phyloP scores from a whole-genome alignment of 495 filamentous ascomycete species.

The Annulohypoxylon moriforme region DNA sequence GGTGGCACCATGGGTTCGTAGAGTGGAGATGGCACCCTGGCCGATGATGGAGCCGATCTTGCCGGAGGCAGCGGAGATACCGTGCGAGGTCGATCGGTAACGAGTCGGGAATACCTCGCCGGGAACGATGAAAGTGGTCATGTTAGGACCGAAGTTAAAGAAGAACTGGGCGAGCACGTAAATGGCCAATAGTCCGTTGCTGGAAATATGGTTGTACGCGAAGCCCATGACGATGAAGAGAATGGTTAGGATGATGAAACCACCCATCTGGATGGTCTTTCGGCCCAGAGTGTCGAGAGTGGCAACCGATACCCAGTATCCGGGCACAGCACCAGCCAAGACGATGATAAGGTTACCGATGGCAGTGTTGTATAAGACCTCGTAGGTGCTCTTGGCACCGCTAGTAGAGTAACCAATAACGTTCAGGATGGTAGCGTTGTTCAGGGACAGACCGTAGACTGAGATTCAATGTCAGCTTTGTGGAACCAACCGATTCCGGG shows the following conservation, averaged over 20 bases:
- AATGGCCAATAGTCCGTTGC: slow-evolving; percentile 75
- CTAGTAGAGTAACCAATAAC: slow-evolving; percentile 74
- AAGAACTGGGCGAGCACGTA: slow-evolving; percentile 73
- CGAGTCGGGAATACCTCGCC: slow-evolving; percentile 91
- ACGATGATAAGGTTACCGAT: slow-evolving; percentile 80
- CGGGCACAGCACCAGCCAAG: slow-evolving; percentile 79
- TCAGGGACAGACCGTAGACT: slow-evolving; percentile 79
- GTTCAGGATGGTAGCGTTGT: slow-evolving; percentile 74
- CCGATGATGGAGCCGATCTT: slow-evolving; percentile 83
- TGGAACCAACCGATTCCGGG: neutral
- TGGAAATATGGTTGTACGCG: slow-evolving; percentile 67
- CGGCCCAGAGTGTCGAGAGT: slow-evolving; percentile 78
- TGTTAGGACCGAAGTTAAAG: slow-evolving; percentile 90
- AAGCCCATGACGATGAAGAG: slow-evolving; percentile 83
- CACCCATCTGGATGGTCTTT: slow-evolving; percentile 81
- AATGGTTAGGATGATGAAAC: slow-evolving; percentile 75
- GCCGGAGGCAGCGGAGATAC: slow-evolving; percentile 84
- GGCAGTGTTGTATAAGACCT: slow-evolving; percentile 74
- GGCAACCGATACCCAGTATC: slow-evolving; percentile 80
- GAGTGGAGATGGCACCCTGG: slow-evolving; percentile 64
- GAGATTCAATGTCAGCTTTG: neutral
- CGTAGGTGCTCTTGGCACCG: slow-evolving; percentile 66
- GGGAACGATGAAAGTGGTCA: slow-evolving; percentile 91
- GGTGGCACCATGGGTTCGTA: slow-evolving; percentile 59
- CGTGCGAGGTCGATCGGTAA: slow-evolving; percentile 86